A percentile compares a stretch with the other conserved stretches of the same genome.
phyloP scores from a whole-genome alignment of 106 monocot genomes.

The Acorus gramineus region DNA sequence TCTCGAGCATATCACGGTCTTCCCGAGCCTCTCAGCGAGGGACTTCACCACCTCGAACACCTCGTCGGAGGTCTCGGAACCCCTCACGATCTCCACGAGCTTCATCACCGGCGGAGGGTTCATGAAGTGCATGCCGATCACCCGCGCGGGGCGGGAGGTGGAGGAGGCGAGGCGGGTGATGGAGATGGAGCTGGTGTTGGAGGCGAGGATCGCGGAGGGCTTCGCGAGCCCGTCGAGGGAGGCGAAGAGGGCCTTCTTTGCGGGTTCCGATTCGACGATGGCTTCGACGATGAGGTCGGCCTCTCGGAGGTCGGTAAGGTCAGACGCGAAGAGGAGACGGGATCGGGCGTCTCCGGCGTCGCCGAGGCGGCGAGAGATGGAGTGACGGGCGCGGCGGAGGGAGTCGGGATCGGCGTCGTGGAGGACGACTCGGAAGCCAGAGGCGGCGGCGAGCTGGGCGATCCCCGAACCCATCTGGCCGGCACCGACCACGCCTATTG shows the following conservation, averaged over 20 bases:
- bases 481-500: conserved; percentile 72
- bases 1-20: conserved; percentile 70
- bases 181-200: conserved; percentile 97
- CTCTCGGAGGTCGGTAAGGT: conserved; percentile 24
- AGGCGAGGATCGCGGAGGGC: conserved; percentile 73
- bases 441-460: conserved; percentile 77
- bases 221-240: conserved; percentile 75
- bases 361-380: conserved; percentile 55
- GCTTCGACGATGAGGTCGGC: conserved; percentile 89
- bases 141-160: conserved; percentile 70
- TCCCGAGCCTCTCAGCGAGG: conserved; percentile 89
- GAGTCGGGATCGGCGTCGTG: conserved; percentile 60
- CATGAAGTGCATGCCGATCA: conserved; percentile 99
- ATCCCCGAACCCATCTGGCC: conserved; percentile 99
- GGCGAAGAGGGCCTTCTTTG: conserved; percentile 68
- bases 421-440: conserved; percentile 54
- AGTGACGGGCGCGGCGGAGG: conserved; percentile 28
- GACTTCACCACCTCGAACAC: conserved; percentile 57
- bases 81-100: conserved; percentile 90
- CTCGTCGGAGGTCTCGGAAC: conserved; percentile 84
- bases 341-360: conserved; percentile 68
- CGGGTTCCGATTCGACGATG: conserved; percentile 79
- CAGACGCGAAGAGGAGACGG: background rate
- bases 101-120: conserved; percentile 98
- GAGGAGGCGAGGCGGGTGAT: conserved; percentile 86